These are phyloP conservation scores for Trichocladium antarcticum DNA, from an alignment of 495 filamentous ascomycete species.

Conservation along the genomic window DNA sequence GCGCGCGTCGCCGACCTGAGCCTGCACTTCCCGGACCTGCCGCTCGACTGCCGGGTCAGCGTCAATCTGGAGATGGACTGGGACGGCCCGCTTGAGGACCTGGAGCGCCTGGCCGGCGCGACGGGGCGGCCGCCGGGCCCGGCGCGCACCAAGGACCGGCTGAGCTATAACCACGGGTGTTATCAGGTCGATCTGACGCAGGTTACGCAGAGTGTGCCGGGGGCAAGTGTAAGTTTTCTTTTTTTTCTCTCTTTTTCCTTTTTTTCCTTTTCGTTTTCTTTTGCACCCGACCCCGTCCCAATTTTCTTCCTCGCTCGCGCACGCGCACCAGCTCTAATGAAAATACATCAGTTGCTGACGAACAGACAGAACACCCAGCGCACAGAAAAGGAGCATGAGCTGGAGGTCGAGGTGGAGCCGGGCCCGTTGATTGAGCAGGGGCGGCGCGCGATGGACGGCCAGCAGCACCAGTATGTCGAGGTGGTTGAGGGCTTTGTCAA, in stretches of 20 bases:
- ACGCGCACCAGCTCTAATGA: too few species aligned
- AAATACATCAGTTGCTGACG: background rate
- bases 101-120: slow-evolving; percentile 29
- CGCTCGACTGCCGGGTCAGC: slow-evolving; percentile 78
- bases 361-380: slow-evolving; percentile 28
- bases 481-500: slow-evolving; percentile 74
- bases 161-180: slow-evolving; percentile 73
- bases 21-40: slow-evolving; percentile 57
- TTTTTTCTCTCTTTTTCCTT: background rate
- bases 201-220: slow-evolving; percentile 42
- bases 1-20: slow-evolving; percentile 72
- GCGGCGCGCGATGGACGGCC: slow-evolving; percentile 41
- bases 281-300: too few species aligned
- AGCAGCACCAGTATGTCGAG: slow-evolving; percentile 59
- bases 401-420: slow-evolving; percentile 73
- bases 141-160: slow-evolving; percentile 71
- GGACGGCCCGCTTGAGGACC: slow-evolving; percentile 51
- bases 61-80: slow-evolving; percentile 85
- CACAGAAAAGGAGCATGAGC: slow-evolving; percentile 66
- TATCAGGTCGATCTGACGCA: slow-evolving; percentile 89
- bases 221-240: slow-evolving; percentile 40
- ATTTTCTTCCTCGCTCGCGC: too few species aligned
- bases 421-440: slow-evolving; percentile 60
- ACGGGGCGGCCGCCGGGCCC: slow-evolving; percentile 36
- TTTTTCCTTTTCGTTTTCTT: background rate